phyloP scores from a whole-genome alignment of 2,329 filamentous ascomycete species.

The Curvularia spicifera region DNA sequence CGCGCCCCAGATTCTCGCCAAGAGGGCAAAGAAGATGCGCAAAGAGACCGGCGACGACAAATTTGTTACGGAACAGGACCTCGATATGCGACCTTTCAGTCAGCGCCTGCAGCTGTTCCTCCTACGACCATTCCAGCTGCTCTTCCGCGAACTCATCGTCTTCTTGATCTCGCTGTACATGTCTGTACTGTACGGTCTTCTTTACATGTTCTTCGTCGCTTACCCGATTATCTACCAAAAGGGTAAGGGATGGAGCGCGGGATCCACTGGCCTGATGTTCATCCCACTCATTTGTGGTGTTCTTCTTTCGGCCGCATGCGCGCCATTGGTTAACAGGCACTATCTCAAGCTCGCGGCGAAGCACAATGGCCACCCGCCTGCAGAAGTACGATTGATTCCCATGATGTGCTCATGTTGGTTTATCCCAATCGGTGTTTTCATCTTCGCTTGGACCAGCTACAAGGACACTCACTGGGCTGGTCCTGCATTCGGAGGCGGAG shows the following conservation, averaged over 20 bases:
- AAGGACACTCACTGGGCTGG: slow-evolving; percentile 70
- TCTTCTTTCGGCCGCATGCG: slow-evolving; percentile 67
- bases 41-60: slow-evolving; percentile 69
- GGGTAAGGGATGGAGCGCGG: slow-evolving; percentile 78
- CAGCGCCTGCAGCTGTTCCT: slow-evolving; percentile 78
- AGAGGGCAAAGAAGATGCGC: slow-evolving; percentile 73
- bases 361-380: slow-evolving; percentile 74
- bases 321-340: slow-evolving; percentile 79
- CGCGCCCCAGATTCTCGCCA: slow-evolving; percentile 75
- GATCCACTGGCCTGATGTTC: slow-evolving; percentile 83
- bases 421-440: slow-evolving; percentile 70
- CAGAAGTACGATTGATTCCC: slow-evolving; percentile 78
- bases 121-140: slow-evolving; percentile 81
- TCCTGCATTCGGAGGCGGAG: slow-evolving; percentile 69
- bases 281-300: slow-evolving; percentile 82
- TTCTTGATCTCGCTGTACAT: slow-evolving; percentile 85
- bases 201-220: slow-evolving; percentile 72
- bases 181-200: slow-evolving; percentile 76
- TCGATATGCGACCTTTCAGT: slow-evolving; percentile 72
- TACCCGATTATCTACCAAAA: slow-evolving; percentile 72
- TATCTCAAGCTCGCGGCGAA: slow-evolving; percentile 70
- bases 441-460: slow-evolving; percentile 75
- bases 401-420: slow-evolving; percentile 66
- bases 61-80: slow-evolving; percentile 80
- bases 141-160: slow-evolving; percentile 84